Percentiles rank a stretch among this genome's conserved stretches.
phyloP scores from a whole-genome alignment of 2,329 filamentous ascomycete species.

The Monilinia polystroma region DNA sequence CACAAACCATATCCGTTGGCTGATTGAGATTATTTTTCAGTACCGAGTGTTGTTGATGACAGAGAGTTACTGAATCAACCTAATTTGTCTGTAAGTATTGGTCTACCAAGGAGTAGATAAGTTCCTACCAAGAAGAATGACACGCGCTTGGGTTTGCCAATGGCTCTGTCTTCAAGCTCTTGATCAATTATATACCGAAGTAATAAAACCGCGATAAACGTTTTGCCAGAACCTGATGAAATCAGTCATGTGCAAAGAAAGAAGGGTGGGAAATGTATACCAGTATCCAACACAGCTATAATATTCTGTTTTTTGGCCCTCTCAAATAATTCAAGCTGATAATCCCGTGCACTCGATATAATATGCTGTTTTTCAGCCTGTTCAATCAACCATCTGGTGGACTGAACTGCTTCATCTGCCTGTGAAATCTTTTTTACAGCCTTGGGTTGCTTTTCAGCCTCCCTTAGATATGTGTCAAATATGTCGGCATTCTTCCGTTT shows the following conservation, averaged over 20 bases:
- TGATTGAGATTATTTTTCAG: conserved; percentile 79
- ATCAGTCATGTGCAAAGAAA: not conserved
- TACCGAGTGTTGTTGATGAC: conserved; percentile 85
- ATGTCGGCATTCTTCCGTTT: conserved; percentile 51
- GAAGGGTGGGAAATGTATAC: conserved; percentile 42
- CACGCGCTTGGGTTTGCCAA: conserved; percentile 59
- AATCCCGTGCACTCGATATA: conserved; percentile 79
- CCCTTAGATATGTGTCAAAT: conserved; percentile 44
- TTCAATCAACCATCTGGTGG: conserved; percentile 38
- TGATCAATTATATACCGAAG: conserved; percentile 72
- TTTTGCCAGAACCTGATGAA: conserved; percentile 73
- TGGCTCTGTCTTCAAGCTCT: conserved; percentile 69
- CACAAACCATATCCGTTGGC: conserved; percentile 70
- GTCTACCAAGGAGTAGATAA: too few relatives aligned
- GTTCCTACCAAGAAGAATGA: conserved; percentile 74
- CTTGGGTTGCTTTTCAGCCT: conserved; percentile 9
- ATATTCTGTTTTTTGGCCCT: conserved; percentile 80
- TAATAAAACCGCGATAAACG: conserved; percentile 87
- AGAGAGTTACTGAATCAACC: conserved; percentile 81
- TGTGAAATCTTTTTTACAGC: conserved; percentile 1
- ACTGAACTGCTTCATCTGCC: conserved; percentile 34
- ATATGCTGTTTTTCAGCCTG: conserved; percentile 49
- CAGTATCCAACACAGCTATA: conserved; percentile 93
- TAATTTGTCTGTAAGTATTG: not conserved
- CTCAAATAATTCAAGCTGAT: conserved; percentile 90